Evolutionary conservation across 441 rosid genomes (phyloP).

Genomic region (Pelargonium exstipulatum): DNA sequence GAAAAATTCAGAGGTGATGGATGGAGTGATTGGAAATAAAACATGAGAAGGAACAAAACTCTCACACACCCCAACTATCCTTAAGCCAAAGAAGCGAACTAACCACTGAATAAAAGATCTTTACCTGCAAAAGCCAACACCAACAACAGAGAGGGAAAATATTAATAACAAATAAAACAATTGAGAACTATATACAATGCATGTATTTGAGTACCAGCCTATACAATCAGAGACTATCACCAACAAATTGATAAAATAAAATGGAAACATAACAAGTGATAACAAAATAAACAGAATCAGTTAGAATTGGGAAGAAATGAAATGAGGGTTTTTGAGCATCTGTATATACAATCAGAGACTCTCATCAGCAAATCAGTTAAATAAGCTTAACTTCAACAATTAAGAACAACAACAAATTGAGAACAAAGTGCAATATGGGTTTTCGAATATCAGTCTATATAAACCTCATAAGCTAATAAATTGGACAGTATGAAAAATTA

Average conservation of each 20-base stretch:
- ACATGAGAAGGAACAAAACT: constrained; percentile 60
- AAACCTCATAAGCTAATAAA: too few relatives aligned
- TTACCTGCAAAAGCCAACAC: constrained; percentile 7
- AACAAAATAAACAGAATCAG: too few relatives aligned
- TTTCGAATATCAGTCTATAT: too few relatives aligned
- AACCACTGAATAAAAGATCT: not conserved
- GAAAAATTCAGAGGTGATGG: constrained; percentile 42
- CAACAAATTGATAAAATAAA: too few relatives aligned
- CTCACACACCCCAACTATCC: constrained; percentile 20
- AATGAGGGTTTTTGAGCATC: not conserved
- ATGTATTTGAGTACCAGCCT: too few relatives aligned
- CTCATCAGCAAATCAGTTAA: not conserved
- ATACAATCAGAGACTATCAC: too few relatives aligned
- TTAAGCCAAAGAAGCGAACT: not conserved
- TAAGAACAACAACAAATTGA: too few relatives aligned
- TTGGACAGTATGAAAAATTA: too few relatives aligned
- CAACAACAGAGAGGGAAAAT: not conserved
- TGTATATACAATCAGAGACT: not conserved
- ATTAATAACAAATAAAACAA: not conserved
- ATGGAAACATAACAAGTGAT: too few relatives aligned
- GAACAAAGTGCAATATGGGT: too few relatives aligned
- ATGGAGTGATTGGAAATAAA: constrained; percentile 54
- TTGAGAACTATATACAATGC: too few relatives aligned
- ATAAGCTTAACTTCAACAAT: too few relatives aligned
- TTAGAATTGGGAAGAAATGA: not conserved